phyloP scores from a whole-genome alignment of 169 alveolate genomes.

The Plasmodium blacklocki region DNA sequence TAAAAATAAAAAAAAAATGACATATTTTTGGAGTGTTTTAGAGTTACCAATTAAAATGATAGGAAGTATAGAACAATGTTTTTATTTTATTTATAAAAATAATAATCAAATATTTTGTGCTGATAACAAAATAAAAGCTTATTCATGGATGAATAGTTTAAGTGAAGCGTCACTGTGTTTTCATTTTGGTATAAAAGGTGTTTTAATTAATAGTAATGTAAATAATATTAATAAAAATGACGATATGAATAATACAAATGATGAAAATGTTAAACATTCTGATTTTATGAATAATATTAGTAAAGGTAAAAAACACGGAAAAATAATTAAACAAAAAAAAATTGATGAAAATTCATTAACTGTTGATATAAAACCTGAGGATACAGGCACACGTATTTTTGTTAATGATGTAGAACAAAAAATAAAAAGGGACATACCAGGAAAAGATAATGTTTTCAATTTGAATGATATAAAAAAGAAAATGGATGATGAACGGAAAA shows the following conservation, averaged over 20 bases:
- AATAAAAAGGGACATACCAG: neutral
- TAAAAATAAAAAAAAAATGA: slow-evolving; percentile 68
- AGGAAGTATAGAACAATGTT: slow-evolving; percentile 68
- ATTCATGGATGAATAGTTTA: slow-evolving; percentile 61
- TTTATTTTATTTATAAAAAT: slow-evolving; percentile 51
- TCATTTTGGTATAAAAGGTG: slow-evolving; percentile 53
- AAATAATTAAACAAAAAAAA: slow-evolving; percentile 17
- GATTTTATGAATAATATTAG: neutral
- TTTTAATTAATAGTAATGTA: slow-evolving; percentile 22
- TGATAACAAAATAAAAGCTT: slow-evolving; percentile 34
- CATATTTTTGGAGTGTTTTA: slow-evolving; percentile 41
- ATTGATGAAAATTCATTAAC: slow-evolving; percentile 16
- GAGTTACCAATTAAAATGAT: slow-evolving; percentile 71
- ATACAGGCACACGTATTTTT: slow-evolving; percentile 25
- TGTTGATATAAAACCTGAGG: slow-evolving; percentile 57
- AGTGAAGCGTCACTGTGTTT: slow-evolving; percentile 53
- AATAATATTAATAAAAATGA: slow-evolving; percentile 1
- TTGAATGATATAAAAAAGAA: slow-evolving; percentile 58
- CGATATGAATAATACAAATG: slow-evolving; percentile 18
- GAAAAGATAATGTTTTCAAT: slow-evolving; percentile 28
- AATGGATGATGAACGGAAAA: slow-evolving; percentile 52
- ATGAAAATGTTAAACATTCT: slow-evolving; percentile 9
- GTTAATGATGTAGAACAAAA: slow-evolving; percentile 45
- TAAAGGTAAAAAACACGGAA: neutral
- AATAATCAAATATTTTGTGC: slow-evolving; percentile 68